Evolutionary conservation across 345 rosid genomes (phyloP), one percentile per base, ranked within the genome.

Genomic region (Atalantia buxifolia): DNA sequence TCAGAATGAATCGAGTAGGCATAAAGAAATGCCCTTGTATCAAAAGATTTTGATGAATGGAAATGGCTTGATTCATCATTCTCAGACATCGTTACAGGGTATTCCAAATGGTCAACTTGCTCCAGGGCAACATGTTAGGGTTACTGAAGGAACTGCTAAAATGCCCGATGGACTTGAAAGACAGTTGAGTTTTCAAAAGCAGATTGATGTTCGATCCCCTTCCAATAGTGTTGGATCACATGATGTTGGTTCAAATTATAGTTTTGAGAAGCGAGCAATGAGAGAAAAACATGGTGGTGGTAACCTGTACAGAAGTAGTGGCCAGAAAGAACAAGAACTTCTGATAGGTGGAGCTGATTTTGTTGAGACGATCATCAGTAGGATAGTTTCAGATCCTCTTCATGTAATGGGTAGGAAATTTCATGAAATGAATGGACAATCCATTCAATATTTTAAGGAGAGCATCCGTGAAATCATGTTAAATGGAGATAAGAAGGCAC

Each of bases 331-430:
- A 42, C 86, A 59, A 38, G 89, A 83, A 55, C 55, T 81, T 77
- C 77, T 83, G 82, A 79, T 86, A 36, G 93, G 91, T 77, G 94
- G 94, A 68, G 84, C 90, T 81, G 97, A 91, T 82, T 92, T 82
- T 83, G 82, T 89, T 55, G 99, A 90, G 91, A 86, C 89, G 0
- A 81, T 92, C 60, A 79, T 91, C 36, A 82, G 86, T 81, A 89
- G 87, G 85, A 90, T 96, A 65, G 84, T 94, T 77, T 86, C 90
- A 5, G 97, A 92, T 80, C 93, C 98, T 63, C 76, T 92, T 78
- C 87, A 86, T 81, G 89, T 85, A 61, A 91, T 90, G 94, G 90
- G 97, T 59, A 82, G 87, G 87, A 92, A 86, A 79, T 90, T 94
- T 81, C 87, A 84, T 74, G 98, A 92, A 82, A 94, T 92, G 97